Conservation (phyloP, 352 stramenopile species). For the Globisporangium emineosum region DNA sequence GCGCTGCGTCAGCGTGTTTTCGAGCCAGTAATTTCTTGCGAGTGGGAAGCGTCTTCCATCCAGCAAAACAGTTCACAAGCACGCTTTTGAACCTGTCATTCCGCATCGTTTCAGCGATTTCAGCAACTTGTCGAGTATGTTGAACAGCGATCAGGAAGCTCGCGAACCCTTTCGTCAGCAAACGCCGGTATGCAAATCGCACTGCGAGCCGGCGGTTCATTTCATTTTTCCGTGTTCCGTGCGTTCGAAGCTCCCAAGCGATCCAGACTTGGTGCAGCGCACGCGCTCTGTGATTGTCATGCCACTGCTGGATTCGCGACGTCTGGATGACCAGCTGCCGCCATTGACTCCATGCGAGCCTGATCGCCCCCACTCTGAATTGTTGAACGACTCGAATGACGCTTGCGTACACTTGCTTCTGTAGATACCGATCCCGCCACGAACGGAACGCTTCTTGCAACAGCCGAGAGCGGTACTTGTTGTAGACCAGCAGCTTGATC, state of each 20-base stretch:
- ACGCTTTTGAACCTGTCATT: not conserved
- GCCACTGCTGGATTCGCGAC: not conserved
- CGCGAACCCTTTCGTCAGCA: constrained; percentile 6
- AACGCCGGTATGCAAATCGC: constrained; percentile 12
- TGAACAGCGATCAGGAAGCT: not conserved
- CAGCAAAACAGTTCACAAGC: not conserved
- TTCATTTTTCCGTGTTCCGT: constrained; percentile 6
- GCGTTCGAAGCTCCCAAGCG: constrained; percentile 10
- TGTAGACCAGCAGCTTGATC: constrained; percentile 7
- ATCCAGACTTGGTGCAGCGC: not conserved
- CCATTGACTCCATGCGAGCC: constrained; percentile 12
- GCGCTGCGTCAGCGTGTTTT: not conserved
- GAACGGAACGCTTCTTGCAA: constrained; percentile 6
- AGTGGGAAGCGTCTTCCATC: constrained; percentile 1
- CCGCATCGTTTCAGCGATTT: not conserved
- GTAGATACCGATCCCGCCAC: not conserved
- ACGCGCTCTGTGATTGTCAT: not conserved
- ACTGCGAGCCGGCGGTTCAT: constrained; percentile 9
- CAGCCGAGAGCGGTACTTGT: constrained; percentile 2
- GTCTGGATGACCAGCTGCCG: not conserved
- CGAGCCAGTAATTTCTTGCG: not conserved
- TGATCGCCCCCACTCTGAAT: not conserved
- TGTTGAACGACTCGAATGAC: constrained; percentile 2
- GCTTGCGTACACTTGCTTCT: not conserved
- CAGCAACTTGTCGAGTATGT: not conserved